Conservation (phyloP, 306 rosid genomes). For the Lathyrus aphaca region DNA sequence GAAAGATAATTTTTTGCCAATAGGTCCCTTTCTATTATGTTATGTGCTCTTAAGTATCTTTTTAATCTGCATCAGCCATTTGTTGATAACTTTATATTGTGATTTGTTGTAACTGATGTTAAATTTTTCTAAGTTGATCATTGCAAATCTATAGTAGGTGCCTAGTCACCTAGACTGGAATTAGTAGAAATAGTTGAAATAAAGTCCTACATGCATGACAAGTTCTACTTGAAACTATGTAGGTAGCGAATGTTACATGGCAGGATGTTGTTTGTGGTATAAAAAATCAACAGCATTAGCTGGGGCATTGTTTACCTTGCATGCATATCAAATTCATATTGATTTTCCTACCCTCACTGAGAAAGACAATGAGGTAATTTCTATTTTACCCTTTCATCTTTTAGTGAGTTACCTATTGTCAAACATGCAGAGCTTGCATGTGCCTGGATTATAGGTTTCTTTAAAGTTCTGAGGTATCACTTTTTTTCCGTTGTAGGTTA, state of each 20-base stretch:
- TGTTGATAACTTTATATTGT: constrained; percentile 9
- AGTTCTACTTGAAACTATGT: constrained; percentile 43
- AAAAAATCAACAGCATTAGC: constrained; percentile 92
- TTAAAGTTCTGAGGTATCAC: constrained; percentile 23
- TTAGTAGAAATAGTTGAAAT: constrained; percentile 28
- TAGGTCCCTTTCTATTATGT: background rate
- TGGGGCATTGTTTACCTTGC: constrained; percentile 95
- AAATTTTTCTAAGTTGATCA: background rate
- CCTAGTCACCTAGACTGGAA: constrained; percentile 16
- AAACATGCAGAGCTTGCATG: constrained; percentile 7
- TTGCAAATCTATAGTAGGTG: background rate
- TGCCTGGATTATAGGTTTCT: constrained; percentile 34
- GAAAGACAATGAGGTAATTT: constrained; percentile 79
- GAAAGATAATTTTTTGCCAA: constrained; percentile 12
- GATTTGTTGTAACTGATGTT: constrained; percentile 23
- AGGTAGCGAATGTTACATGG: constrained; percentile 79
- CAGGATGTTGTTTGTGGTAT: constrained; percentile 74
- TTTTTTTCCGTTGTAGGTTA: constrained; percentile 60
- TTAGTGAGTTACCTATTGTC: constrained; percentile 7
- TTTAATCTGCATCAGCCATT: constrained; percentile 14
- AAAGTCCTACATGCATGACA: constrained; percentile 37
- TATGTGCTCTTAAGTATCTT: constrained; percentile 6
- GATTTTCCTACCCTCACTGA: constrained; percentile 88
- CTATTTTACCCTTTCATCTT: constrained; percentile 21
- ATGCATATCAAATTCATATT: constrained; percentile 83